These are phyloP conservation scores for Aspergillus bridgeri DNA, from an alignment of 495 filamentous ascomycete genomes.

Conservation along the genomic window DNA sequence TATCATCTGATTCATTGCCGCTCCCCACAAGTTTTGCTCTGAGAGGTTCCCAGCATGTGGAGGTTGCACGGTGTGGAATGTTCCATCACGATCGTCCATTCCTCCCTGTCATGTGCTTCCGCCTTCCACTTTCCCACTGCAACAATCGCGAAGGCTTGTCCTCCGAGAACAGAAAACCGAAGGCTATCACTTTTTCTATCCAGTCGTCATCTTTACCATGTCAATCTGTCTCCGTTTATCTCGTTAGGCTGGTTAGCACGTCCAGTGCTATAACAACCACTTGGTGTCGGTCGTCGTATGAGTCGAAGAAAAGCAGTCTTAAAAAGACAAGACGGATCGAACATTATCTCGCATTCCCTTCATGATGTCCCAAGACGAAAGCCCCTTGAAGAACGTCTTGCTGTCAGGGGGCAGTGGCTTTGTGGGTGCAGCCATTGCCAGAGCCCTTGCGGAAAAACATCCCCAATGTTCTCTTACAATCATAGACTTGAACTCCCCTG, in stretches of 20 bases:
- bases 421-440: constrained; percentile 43
- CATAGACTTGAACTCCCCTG: constrained; percentile 39
- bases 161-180: no score
- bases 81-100: neutral
- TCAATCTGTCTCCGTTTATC: neutral
- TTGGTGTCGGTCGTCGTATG: neutral
- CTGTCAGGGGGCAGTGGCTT: constrained; percentile 56
- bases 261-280: neutral
- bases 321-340: neutral
- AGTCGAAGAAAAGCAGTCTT: neutral
- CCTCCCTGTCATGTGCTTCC: neutral
- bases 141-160: neutral
- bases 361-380: constrained; percentile 14
- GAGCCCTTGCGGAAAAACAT: constrained; percentile 40
- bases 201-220: neutral
- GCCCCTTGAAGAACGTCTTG: constrained; percentile 34
- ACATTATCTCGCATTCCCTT: neutral
- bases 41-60: neutral
- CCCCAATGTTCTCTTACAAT: constrained; percentile 42
- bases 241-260: neutral
- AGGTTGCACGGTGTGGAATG: neutral
- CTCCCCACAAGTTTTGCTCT: neutral
- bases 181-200: no score
- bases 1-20: neutral
- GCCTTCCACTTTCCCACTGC: neutral